These are phyloP conservation scores for Babesia divergens DNA, from an alignment of 169 alveolate genomes.

Conservation along the genomic window DNA sequence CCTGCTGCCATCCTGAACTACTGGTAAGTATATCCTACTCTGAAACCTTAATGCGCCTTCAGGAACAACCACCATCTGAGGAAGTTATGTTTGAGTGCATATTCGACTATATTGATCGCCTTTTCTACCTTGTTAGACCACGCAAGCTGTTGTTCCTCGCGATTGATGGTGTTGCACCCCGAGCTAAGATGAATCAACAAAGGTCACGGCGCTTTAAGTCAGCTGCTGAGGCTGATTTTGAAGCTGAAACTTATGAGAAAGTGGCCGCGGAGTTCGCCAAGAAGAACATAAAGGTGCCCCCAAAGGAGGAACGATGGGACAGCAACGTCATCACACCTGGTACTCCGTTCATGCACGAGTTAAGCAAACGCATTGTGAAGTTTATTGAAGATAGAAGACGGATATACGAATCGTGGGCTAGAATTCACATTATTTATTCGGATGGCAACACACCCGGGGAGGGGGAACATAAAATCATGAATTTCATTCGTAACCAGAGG, in stretches of 20 bases:
- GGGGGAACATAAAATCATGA: conserved; percentile 99
- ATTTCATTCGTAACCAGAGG: conserved; percentile 88
- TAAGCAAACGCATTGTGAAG: conserved; percentile 75
- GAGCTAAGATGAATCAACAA: conserved; percentile 99
- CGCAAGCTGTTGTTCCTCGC: conserved; percentile 92
- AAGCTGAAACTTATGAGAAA: conserved; percentile 69
- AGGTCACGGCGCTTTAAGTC: conserved; percentile 93
- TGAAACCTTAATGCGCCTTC: conserved; percentile 7
- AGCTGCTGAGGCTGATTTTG: conserved; percentile 75
- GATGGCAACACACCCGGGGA: conserved; percentile 98
- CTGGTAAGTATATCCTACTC: conserved; percentile 16
- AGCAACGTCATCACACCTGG: conserved; percentile 99
- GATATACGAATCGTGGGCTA: conserved; percentile 87
- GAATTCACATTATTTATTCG: conserved; percentile 90
- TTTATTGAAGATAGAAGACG: conserved; percentile 87
- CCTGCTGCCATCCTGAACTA: conserved; percentile 93
- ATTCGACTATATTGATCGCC: conserved; percentile 89
- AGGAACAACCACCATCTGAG: conserved; percentile 85
- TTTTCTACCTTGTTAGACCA: conserved; percentile 92
- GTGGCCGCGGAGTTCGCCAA: conserved; percentile 64
- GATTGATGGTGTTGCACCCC: conserved; percentile 99
- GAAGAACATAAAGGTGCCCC: conserved; percentile 52
- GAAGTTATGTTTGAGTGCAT: conserved; percentile 91
- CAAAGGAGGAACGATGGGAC: conserved; percentile 85
- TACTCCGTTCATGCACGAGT: conserved; percentile 95